Evolutionary conservation across 2,329 filamentous ascomycete species (phyloP).

Genomic region (Harringtonia lauricola): DNA sequence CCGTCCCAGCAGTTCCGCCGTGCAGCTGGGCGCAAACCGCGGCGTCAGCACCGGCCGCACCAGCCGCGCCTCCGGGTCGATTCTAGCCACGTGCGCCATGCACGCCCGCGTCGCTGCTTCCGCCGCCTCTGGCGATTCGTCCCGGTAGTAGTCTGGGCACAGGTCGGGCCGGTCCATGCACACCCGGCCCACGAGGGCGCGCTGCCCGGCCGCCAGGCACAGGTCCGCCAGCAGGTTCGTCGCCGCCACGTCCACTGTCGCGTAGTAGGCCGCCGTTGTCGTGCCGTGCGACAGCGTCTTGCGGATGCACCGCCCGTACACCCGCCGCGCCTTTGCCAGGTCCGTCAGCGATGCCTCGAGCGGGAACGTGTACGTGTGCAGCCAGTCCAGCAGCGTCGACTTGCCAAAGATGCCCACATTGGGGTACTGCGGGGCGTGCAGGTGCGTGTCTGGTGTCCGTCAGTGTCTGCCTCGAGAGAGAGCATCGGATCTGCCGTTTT

Average conservation of each 20-base stretch:
- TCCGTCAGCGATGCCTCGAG: constrained; percentile 68
- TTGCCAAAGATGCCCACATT: constrained; percentile 92
- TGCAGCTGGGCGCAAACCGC: constrained; percentile 55
- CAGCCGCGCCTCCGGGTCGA: constrained; percentile 56
- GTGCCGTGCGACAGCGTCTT: constrained; percentile 83
- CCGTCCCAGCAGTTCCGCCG: constrained; percentile 42
- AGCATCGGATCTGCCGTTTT: not conserved
- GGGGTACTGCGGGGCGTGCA: constrained; percentile 90
- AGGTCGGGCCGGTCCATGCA: constrained; percentile 69
- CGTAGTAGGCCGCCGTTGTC: constrained; percentile 90
- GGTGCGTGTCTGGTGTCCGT: constrained; percentile 88
- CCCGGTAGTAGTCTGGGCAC: constrained; percentile 69
- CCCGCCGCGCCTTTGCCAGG: constrained; percentile 48
- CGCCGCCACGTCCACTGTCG: constrained; percentile 72
- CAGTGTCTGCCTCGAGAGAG: no score
- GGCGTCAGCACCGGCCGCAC: constrained; percentile 73
- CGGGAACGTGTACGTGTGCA: constrained; percentile 90
- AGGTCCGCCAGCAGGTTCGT: constrained; percentile 88
- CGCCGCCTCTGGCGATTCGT: constrained; percentile 51
- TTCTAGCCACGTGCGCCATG: constrained; percentile 52
- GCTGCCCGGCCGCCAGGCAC: constrained; percentile 68
- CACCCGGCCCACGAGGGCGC: constrained; percentile 85
- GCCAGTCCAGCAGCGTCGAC: constrained; percentile 84
- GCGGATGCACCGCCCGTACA: constrained; percentile 69
- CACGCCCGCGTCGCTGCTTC: constrained; percentile 44